Evolutionary conservation across 768 basidiomycete genomes (phyloP), one percentile per base, ranked within the genome.

Genomic region (Pluteus cervinus): DNA sequence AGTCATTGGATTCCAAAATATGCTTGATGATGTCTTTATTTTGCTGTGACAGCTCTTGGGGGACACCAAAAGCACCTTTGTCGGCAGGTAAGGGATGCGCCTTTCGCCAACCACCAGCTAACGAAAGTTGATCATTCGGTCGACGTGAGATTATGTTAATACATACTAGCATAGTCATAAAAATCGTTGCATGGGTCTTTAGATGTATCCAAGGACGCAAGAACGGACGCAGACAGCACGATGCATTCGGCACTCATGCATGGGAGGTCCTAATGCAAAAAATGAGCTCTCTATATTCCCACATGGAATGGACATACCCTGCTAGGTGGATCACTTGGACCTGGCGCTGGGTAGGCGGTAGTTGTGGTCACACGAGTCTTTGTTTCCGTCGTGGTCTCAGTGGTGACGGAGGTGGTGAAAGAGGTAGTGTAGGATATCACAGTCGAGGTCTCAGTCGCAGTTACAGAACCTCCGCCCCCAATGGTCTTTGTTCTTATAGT

Each of bases 111-210:
- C 91, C 91, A 12, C 89, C 88, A 52, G 83, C 88, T 93, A 41
- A 16, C 18, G 12, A 30, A 20, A 8, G 25, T 18, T 29, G 15
- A 24, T 18, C 17, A 21, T 16, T 20, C 14, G 10, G 20, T 20
- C 4, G 29, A 40, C 12, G 43, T 14, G 47, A 46, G 15, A 29
- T 31, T 42, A 35, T 25, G 37, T 39, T 28, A 17, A 33, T 7
- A 79, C 88, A 51, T 52, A 93, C 91, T 93, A 7, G 92, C 79
- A 61, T 81, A 98, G 45, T 83, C 76, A 53, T 92, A 97, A 57
- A 97, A 96, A 60, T 91, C 84, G 48, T 97, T 87, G 59, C 96
- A 99, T 0, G 96, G 96, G 54, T 98, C 91, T 47, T 84, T 72
- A 7, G 78, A 66, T 7, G 72, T 73, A 53, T 99, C 93, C 15